Evolutionary conservation across 768 basidiomycete genomes (phyloP).

Genomic region (Phylloporus arenicola): DNA sequence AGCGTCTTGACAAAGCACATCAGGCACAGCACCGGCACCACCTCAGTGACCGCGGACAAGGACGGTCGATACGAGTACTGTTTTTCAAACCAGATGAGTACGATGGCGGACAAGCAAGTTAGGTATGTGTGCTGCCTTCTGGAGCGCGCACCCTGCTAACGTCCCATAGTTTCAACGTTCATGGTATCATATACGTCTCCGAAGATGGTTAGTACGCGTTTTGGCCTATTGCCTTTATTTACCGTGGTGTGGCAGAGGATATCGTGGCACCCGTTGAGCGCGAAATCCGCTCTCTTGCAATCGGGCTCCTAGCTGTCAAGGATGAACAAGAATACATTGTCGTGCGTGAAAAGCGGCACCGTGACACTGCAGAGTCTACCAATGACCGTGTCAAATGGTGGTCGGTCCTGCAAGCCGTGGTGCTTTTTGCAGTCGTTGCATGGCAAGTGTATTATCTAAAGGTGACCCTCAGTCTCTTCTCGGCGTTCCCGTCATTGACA

Average conservation of each 20-base stretch:
- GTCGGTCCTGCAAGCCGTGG: constrained; percentile 86
- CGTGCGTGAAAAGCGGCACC: constrained; percentile 84
- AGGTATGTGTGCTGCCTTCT: constrained; percentile 45
- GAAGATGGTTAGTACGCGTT: constrained; percentile 63
- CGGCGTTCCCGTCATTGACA: constrained; percentile 1
- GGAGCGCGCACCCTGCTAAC: not conserved
- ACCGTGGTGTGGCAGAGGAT: constrained; percentile 40
- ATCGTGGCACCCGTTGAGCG: constrained; percentile 93
- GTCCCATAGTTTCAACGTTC: constrained; percentile 83
- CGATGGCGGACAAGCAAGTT: constrained; percentile 91
- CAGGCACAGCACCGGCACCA: constrained; percentile 83
- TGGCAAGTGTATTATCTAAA: constrained; percentile 99
- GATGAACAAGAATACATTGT: constrained; percentile 99
- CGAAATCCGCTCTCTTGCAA: constrained; percentile 82
- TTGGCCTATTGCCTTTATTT: not conserved
- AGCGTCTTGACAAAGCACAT: constrained; percentile 70
- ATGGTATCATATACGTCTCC: constrained; percentile 90
- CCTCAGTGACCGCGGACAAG: constrained; percentile 78
- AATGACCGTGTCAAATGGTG: constrained; percentile 99
- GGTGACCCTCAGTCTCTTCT: constrained; percentile 34
- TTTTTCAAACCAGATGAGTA: constrained; percentile 98
- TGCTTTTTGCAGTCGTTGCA: constrained; percentile 84
- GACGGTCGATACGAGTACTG: constrained; percentile 93
- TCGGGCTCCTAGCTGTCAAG: constrained; percentile 82
- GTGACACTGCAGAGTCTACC: constrained; percentile 90